Conservation (phyloP, 768 basidiomycete species). For the Tylopilus felleus region DNA sequence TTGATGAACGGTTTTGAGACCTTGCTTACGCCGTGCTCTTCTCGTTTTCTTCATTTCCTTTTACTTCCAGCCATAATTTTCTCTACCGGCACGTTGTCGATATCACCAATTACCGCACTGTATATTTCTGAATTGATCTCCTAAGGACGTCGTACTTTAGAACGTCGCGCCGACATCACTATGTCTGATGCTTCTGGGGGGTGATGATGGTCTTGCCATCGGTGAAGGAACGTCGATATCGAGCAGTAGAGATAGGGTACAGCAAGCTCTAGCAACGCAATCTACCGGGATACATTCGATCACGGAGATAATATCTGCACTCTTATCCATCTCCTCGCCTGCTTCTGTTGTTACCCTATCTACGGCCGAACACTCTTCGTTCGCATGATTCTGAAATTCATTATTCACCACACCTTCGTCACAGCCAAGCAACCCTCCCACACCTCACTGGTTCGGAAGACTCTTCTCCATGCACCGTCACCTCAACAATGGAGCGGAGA, state of each 20-base stretch:
- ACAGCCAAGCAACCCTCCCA: constrained; percentile 3
- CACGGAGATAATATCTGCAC: constrained; percentile 23
- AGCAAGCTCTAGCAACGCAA: background rate
- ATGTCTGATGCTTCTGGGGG: no score
- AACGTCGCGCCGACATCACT: no score
- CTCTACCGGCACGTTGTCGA: no score
- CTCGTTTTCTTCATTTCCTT: no score
- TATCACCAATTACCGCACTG: no score
- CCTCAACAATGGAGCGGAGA: constrained; percentile 52
- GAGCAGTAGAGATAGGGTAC: background rate
- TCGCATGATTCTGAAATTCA: constrained; percentile 8
- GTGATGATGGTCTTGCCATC: background rate
- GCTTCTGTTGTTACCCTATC: background rate
- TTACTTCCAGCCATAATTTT: no score
- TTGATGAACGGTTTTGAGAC: no score
- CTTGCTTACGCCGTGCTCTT: no score
- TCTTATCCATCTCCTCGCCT: constrained; percentile 8
- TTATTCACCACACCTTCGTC: background rate
- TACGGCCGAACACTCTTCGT: background rate
- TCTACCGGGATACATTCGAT: constrained; percentile 10
- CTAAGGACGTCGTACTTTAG: no score
- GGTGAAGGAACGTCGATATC: background rate
- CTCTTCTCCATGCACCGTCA: constrained; percentile 1
- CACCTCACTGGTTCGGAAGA: background rate
- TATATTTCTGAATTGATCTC: no score